Base-by-base conservation (phyloP, 306 rosid genomes). In the Betula pendula region DNA sequence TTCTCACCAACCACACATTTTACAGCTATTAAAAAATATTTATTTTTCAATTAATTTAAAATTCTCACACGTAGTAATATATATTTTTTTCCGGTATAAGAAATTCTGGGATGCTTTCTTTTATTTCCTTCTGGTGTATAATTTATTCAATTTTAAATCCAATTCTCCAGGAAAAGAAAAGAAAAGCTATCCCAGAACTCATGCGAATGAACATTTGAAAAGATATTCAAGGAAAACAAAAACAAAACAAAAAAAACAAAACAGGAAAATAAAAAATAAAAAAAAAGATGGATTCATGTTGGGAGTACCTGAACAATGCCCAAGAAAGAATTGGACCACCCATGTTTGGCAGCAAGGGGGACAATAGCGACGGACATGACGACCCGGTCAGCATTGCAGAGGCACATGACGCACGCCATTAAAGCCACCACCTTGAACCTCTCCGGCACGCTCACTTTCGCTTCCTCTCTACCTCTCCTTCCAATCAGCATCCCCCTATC, bases 361-460 rank as follows among this genome's bases (percentile, higher is more conserved):
- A 94, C 97, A 66, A 94, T 45, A 17, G 98, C 96, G 2, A 94
- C 96, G 0, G 98, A 94, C 98, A 94, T 94, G 17, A 94, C 98
- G 6, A 94, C 97, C n/a, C 98, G 80, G 42, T 94, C 98, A 1
- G 96, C 98, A 81, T 94, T 94, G 52, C 97, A 92, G 3, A 94
- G 81, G 40, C 98, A 92, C 98, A 94, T 94, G 1, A 88, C 96
- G 52, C 89, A 88, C 14, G 96, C 98, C 58, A 91, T 70, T 80
- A 94, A 82, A 29, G 71, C 81, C 76, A 82, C 98, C 77, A 94
- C 96, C 84, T 89, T 94, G 65, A 87, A 77, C 82, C 98, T 89
- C 86, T 94, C 98, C 29, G 98, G 89, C 27, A 90, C 77, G 29
- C 60, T 72, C 22, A 73, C 35, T 15, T 59, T 76, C 10, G 55